Percentiles rank a stretch among this genome's conserved stretches.
These are phyloP conservation scores for Lachnellula subtilissima DNA, from an alignment of 2,329 filamentous ascomycete genomes.

Conservation along the genomic window DNA sequence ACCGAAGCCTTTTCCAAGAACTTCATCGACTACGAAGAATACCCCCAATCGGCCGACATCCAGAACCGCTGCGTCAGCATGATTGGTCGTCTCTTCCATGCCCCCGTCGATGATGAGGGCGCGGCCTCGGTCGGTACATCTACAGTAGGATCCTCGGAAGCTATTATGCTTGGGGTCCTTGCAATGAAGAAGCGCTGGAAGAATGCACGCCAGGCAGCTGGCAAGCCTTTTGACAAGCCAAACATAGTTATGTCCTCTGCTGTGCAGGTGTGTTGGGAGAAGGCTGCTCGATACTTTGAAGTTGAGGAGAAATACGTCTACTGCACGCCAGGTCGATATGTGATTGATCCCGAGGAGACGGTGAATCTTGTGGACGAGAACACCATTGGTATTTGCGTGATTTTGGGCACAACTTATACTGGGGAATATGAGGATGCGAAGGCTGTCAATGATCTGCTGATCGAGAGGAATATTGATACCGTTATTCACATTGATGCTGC, in stretches of 20 bases:
- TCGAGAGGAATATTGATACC: conserved; percentile 68
- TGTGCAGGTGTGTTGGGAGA: conserved; percentile 97
- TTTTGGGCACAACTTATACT: conserved; percentile 90
- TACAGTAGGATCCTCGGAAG: conserved; percentile 84
- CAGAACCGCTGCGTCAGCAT: conserved; percentile 90
- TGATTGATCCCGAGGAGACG: conserved; percentile 59
- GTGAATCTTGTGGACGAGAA: conserved; percentile 61
- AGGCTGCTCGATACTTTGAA: conserved; percentile 84
- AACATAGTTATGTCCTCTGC: conserved; percentile 96
- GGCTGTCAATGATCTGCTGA: conserved; percentile 80
- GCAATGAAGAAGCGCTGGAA: conserved; percentile 97
- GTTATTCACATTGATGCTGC: conserved; percentile 94
- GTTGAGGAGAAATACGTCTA: conserved; percentile 80
- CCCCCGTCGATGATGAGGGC: conserved; percentile 52
- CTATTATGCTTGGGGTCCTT: conserved; percentile 75
- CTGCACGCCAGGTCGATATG: conserved; percentile 56
- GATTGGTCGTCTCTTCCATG: conserved; percentile 87
- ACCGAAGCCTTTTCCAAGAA: conserved; percentile 87
- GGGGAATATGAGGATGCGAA: conserved; percentile 95
- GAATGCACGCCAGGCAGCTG: conserved; percentile 76
- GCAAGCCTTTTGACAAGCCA: conserved; percentile 73
- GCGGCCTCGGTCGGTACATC: conserved; percentile 76
- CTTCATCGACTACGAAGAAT: conserved; percentile 88
- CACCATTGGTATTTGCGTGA: conserved; percentile 86
- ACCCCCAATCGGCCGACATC: conserved; percentile 74